These are phyloP conservation scores for Colletotrichum neosansevieriae DNA, from an alignment of 2,329 filamentous ascomycete genomes.

Conservation along the genomic window DNA sequence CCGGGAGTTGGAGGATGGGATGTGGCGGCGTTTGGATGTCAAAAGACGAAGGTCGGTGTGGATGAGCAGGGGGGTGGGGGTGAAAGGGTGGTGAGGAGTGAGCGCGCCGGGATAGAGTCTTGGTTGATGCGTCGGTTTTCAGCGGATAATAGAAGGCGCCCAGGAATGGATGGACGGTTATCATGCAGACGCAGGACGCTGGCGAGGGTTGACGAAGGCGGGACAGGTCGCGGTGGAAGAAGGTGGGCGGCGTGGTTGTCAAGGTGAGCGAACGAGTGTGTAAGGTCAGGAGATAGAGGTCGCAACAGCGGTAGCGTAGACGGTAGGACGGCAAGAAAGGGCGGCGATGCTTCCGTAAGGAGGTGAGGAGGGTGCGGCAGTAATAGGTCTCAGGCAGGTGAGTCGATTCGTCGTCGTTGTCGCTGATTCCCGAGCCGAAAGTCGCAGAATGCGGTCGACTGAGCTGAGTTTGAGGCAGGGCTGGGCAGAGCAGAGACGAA, in stretches of 20 bases:
- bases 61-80: slow-evolving; percentile 25
- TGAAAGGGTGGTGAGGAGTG: slow-evolving; percentile 20
- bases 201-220: slow-evolving; percentile 18
- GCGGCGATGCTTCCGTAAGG: slow-evolving; percentile 18
- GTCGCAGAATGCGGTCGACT: not conserved
- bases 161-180: slow-evolving; percentile 11
- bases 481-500: not conserved
- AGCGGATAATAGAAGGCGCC: slow-evolving; percentile 31
- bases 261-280: not conserved
- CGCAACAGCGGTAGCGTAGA: slow-evolving; percentile 7
- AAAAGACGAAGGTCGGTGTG: slow-evolving; percentile 38
- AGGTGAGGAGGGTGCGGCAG: not conserved
- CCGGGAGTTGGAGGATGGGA: slow-evolving; percentile 30
- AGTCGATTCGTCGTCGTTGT: slow-evolving; percentile 1
- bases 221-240: not conserved
- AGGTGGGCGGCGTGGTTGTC: slow-evolving; percentile 1
- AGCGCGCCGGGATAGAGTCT: slow-evolving; percentile 22
- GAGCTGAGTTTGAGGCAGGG: slow-evolving; percentile 1
- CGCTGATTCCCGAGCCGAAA: not conserved
- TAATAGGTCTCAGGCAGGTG: not conserved
- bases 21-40: slow-evolving; percentile 34
- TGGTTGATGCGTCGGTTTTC: slow-evolving; percentile 8
- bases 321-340: slow-evolving; percentile 7
- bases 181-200: slow-evolving; percentile 24
- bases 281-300: slow-evolving; percentile 6